Base-by-base conservation (phyloP, 2,329 filamentous ascomycete genomes). In the Scedosporium apiospermum region DNA sequence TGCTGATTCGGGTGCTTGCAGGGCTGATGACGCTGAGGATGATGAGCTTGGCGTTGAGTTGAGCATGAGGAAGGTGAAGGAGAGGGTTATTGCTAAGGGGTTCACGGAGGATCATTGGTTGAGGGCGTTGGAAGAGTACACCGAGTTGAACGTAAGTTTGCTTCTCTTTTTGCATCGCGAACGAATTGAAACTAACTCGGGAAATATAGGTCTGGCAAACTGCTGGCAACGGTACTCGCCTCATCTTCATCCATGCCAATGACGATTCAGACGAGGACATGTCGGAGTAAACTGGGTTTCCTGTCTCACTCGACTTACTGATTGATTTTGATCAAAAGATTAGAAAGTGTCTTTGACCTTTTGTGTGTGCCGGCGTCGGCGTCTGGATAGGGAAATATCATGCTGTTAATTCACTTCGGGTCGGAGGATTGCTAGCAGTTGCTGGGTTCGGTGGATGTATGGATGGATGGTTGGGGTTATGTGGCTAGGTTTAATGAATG, bases 31-130 rank as follows among this genome's bases (percentile, higher is more conserved):
- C 30, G 81, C 72, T 68, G 83, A 68, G 79, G 89, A 77, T 4
- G 81, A 81, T 0, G 80, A 81, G 3, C 80, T 81, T 21, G 71
- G 74, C 42, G 73, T 82, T 21, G 93, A 97, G 75, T 77, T 99
- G 69, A 95, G 88, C 74, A 83, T 99, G 79, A 85, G 89, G 67
- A 89, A 91, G 75, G 91, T 99, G 64, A 86, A 93, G 73, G 93
- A 97, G 75, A 80, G 95, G 67, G 92, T 99, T 34, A 82, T 98
- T 69, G 95, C 93, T 61, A 97, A 96, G 82, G 95, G 95, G 2
- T 99, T 97, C 75, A 99, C 93, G 0, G 88, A 92, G 67, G 91
- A 98, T 75, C 93, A 99, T 75, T 92, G 96, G 78, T 82, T 90
- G 70, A 84, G 84, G 68, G 88, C 93, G 21, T 81, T 99, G 72